Evolutionary conservation across 441 rosid genomes (phyloP).

Genomic region (Aquilaria agallochum): DNA sequence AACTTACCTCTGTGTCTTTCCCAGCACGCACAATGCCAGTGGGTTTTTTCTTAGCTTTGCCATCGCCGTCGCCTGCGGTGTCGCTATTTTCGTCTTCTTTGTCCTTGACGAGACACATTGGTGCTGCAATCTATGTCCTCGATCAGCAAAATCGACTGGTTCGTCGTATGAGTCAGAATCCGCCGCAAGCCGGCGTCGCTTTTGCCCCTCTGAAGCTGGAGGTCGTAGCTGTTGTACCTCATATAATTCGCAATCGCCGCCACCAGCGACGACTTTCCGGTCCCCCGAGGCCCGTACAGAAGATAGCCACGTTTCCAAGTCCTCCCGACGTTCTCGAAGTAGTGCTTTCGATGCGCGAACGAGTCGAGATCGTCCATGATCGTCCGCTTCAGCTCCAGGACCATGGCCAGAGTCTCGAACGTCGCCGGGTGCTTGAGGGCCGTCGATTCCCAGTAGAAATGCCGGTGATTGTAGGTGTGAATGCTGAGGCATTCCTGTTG

Average conservation of each 20-base stretch:
- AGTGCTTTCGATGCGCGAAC: constrained; percentile 27
- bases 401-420: constrained; percentile 36
- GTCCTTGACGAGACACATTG: background rate
- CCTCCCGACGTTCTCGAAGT: constrained; percentile 28
- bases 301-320: constrained; percentile 20
- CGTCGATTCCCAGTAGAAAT: constrained; percentile 21
- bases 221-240: constrained; percentile 39
- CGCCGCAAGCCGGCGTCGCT: constrained; percentile 31
- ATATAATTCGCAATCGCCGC: constrained; percentile 41
- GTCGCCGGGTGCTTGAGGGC: constrained; percentile 37
- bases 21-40: too few relatives aligned
- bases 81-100: constrained; percentile 3
- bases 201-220: constrained; percentile 30
- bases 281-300: constrained; percentile 42
- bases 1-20: too few relatives aligned
- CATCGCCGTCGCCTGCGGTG: too few relatives aligned
- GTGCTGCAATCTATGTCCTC: too few relatives aligned
- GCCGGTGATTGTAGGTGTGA: constrained; percentile 25
- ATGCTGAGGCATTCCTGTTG: constrained; percentile 25
- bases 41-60: too few relatives aligned
- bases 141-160: constrained; percentile 12
- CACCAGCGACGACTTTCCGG: constrained; percentile 36
- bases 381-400: constrained; percentile 18
- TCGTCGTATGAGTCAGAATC: constrained; percentile 36
- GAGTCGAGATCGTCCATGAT: constrained; percentile 28